Percentiles rank a stretch among this genome's conserved stretches.
phyloP scores from a whole-genome alignment of 73 alveolate genomes.

The Loxodes magnus region DNA sequence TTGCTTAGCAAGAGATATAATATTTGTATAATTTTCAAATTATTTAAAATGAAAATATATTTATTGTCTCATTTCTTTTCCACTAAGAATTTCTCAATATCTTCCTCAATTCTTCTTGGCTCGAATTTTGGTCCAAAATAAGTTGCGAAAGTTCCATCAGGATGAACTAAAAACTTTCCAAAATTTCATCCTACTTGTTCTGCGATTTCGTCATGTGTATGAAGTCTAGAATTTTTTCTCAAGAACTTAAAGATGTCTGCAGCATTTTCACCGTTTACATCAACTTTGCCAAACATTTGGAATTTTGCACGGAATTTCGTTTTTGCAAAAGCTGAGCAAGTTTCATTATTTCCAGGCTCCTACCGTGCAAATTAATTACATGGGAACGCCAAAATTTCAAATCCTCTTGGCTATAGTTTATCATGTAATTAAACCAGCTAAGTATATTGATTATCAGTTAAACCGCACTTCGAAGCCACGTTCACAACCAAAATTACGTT shows the following conservation, averaged over 20 bases:
- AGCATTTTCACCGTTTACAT: constrained; percentile 59
- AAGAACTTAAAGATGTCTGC: constrained; percentile 27
- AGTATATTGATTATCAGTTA: constrained; percentile 30
- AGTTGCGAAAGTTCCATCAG: constrained; percentile 14
- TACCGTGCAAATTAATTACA: constrained; percentile 63
- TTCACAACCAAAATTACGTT: constrained; percentile 26
- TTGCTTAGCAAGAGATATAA: no score
- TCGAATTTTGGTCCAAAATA: constrained; percentile 17
- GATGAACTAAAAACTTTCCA: constrained; percentile 29
- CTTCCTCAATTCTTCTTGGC: constrained; percentile 12
- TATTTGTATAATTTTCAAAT: no score
- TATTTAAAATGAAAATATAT: no score
- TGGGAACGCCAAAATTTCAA: constrained; percentile 49
- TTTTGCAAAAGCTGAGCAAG: constrained; percentile 37
- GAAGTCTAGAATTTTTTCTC: constrained; percentile 21
- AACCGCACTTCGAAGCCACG: constrained; percentile 50
- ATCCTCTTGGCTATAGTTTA: constrained; percentile 22
- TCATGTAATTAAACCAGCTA: constrained; percentile 18
- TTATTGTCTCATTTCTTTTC: no score
- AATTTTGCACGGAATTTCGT: constrained; percentile 36
- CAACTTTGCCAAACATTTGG: constrained; percentile 46
- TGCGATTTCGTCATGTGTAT: neutral
- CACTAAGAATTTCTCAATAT: constrained; percentile 19
- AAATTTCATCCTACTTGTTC: constrained; percentile 30
- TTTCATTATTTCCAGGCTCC: constrained; percentile 66